A percentile compares a stretch with the other conserved stretches of the same genome.
These are phyloP conservation scores for Prunella vulgaris DNA, from an alignment of 257 asterid genomes.

Conservation along the genomic window DNA sequence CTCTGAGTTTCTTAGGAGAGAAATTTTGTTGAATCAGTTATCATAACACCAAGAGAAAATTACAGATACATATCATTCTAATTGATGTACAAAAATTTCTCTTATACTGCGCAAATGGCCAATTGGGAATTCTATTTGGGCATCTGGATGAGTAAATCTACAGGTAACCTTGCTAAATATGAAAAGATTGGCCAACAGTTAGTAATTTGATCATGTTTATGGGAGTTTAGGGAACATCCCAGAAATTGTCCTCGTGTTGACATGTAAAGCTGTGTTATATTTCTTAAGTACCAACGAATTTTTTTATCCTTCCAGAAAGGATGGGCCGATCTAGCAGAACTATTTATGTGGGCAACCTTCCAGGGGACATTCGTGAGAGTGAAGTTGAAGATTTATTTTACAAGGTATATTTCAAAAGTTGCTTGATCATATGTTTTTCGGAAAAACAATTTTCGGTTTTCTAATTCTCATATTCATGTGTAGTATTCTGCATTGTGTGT, in stretches of 20 bases:
- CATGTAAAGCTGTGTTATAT: not conserved
- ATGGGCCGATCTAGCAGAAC: constrained; percentile 73
- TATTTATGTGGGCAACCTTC: constrained; percentile 80
- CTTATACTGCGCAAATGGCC: not conserved
- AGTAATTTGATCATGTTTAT: not conserved
- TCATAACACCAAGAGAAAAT: not conserved
- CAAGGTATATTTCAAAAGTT: constrained; percentile 44
- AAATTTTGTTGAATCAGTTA: not conserved
- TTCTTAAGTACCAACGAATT: not conserved
- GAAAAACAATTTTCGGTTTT: not conserved
- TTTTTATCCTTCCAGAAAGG: constrained; percentile 28
- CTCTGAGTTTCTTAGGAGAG: not conserved
- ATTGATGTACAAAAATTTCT: not conserved
- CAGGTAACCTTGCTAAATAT: not conserved
- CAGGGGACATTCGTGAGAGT: constrained; percentile 67
- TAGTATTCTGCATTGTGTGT: not conserved
- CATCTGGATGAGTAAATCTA: not conserved
- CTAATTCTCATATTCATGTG: not conserved
- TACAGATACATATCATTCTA: not conserved
- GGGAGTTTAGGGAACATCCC: not conserved
- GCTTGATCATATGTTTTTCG: not conserved
- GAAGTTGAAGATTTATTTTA: constrained; percentile 80
- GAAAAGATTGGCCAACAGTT: not conserved
- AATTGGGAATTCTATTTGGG: not conserved
- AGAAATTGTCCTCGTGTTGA: not conserved